A percentile compares a stretch with the other conserved stretches of the same genome.
phyloP scores from a whole-genome alignment of 2,329 filamentous ascomycete species.

The Exophiala sideris region DNA sequence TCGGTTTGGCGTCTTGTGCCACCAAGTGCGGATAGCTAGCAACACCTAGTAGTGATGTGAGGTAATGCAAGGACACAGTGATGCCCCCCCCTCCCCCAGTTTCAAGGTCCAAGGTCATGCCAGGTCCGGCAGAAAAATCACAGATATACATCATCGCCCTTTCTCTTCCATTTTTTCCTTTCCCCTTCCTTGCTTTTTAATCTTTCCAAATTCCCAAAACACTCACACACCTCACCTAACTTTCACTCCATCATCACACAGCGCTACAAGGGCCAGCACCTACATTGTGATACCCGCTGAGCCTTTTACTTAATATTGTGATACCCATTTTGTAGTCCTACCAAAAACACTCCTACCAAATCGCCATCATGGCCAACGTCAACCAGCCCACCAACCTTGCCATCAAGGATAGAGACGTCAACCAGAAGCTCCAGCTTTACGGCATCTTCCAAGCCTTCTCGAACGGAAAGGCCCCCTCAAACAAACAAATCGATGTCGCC shows the following conservation, averaged over 20 bases:
- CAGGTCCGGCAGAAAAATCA: neutral
- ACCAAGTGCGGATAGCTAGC: neutral
- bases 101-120: too few relatives aligned
- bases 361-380: slow-evolving; percentile 43
- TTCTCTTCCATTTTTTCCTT: neutral
- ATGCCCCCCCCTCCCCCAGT: neutral
- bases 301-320: slow-evolving; percentile 11
- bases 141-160: slow-evolving; percentile 16
- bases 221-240: neutral
- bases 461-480: slow-evolving; percentile 87
- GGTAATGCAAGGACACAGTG: slow-evolving; percentile 1
- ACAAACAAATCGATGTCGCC: slow-evolving; percentile 92
- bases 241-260: neutral
- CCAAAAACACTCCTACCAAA: neutral
- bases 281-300: slow-evolving; percentile 19
- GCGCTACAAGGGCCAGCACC: neutral
- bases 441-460: slow-evolving; percentile 67
- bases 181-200: neutral
- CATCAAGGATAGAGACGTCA: slow-evolving; percentile 77
- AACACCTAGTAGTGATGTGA: neutral
- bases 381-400: slow-evolving; percentile 72
- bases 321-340: slow-evolving; percentile 14
- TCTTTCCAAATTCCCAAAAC: slow-evolving; percentile 1
- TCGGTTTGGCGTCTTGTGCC: slow-evolving; percentile 6
- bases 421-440: slow-evolving; percentile 90